Evolutionary conservation across 352 stramenopile genomes (phyloP), one percentile per base, ranked within the genome.

Genomic region (Pythium volutum): DNA sequence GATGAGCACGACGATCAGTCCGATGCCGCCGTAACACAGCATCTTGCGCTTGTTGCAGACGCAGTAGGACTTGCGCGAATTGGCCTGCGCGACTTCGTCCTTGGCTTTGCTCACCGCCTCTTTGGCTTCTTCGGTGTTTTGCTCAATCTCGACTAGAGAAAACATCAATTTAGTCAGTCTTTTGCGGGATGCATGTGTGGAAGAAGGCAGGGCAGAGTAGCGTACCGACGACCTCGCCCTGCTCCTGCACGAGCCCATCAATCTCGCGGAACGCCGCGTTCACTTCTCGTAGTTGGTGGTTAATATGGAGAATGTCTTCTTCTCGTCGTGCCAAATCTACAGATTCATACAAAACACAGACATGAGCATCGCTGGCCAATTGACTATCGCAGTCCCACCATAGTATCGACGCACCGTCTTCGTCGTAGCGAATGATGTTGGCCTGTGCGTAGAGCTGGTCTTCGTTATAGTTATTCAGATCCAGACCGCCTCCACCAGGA

Each of bases 241-340:
- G 86, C 55, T 93, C 86, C 54, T 92, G 70, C n/a, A 95, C 68
- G 15, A 95, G 76, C 6, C 76, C 84, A 39, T 93, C 86, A 31
- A 95, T 89, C 73, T 95, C 86, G 39, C 87, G 69, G 66, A 92
- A 95, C 12, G 86, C 84, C 8, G 86, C 84, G 49, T 95, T 95
- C 26, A 95, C 85, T 61, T 95, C 86, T 0, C 82, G 75, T 27
- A 95, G 67, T 56, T 95, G 84, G 55, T 93, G 84, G 67, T 93
- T 93, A 64, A 95, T 95, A 53, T 93, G 85, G 58, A 95, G 76
- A 47, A 95, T 95, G 46, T 95, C 86, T 26, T 95, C 80, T 59
- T 95, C 86, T 72, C 86, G 71, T 50, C 84, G 74, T 29, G 82
- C 79, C 33, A 95, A 25, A 56, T 95, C 85, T 94, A 59, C 5